A percentile compares a stretch with the other conserved stretches of the same genome.
Evolutionary conservation across 495 filamentous ascomycete species (phyloP).

Genomic region (Xylaria flabelliformis): DNA sequence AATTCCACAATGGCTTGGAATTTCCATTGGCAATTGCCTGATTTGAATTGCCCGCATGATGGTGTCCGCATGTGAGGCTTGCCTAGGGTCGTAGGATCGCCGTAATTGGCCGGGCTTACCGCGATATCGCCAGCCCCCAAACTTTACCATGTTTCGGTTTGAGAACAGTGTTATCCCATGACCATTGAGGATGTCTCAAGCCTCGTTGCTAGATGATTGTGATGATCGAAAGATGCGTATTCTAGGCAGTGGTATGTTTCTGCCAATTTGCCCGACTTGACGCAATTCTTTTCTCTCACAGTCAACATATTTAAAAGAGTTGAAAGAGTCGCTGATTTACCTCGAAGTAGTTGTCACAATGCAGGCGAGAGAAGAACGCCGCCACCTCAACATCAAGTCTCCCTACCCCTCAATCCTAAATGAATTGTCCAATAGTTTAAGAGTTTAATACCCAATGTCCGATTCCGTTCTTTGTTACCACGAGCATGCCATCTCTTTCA

Average conservation of each 20-base stretch:
- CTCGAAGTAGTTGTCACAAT: background rate
- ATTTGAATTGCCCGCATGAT: background rate
- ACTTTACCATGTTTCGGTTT: background rate
- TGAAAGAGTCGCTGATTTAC: background rate
- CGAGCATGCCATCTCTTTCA: constrained; percentile 17
- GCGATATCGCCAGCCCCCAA: constrained; percentile 15
- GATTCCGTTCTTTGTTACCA: background rate
- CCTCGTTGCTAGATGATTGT: background rate
- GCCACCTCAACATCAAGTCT: background rate
- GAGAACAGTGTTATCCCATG: background rate
- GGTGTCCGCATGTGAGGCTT: constrained; percentile 16
- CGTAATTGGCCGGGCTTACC: constrained; percentile 8
- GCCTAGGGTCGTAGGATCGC: background rate
- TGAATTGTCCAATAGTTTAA: background rate
- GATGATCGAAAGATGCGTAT: background rate
- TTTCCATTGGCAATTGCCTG: constrained; percentile 17
- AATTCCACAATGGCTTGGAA: constrained; percentile 4
- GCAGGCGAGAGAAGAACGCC: background rate
- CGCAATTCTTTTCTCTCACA: too few relatives aligned
- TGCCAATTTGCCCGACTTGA: constrained; percentile 6
- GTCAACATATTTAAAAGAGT: background rate
- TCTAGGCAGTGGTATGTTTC: background rate
- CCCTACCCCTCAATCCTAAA: background rate
- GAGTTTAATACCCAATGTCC: background rate
- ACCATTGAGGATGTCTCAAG: background rate